Conservation (phyloP, 148 eudicot species). For the Rheum nobile region DNA sequence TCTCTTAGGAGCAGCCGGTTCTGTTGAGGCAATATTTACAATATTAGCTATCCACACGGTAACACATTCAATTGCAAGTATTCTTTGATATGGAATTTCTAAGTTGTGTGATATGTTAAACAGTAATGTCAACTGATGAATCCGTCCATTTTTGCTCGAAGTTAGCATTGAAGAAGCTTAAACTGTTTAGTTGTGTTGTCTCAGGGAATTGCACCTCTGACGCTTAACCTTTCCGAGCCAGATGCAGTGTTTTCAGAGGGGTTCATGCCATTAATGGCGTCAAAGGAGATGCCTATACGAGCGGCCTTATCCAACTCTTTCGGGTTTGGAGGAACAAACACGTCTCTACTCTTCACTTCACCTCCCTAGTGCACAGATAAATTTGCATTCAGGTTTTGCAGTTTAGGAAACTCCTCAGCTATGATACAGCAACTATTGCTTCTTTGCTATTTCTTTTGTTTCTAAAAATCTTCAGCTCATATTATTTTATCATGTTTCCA, state of each 20-base stretch:
- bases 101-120: not conserved
- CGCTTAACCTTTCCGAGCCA: conserved; percentile 65
- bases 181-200: not conserved
- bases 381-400: not conserved
- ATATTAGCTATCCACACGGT: conserved; percentile 71
- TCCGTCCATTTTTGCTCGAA: not conserved
- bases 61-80: conserved; percentile 11
- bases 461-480: too few relatives aligned
- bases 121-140: not conserved
- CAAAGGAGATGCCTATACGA: conserved; percentile 43
- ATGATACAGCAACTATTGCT: not conserved
- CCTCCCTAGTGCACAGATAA: conserved; percentile 12
- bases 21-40: conserved; percentile 85
- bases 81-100: not conserved
- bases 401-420: not conserved
- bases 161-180: not conserved
- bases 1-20: conserved; percentile 98
- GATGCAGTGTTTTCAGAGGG: conserved; percentile 49
- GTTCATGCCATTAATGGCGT: conserved; percentile 64
- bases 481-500: too few relatives aligned
- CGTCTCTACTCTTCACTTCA: conserved; percentile 54
- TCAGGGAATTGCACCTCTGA: conserved; percentile 80
- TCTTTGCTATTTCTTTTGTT: too few relatives aligned
- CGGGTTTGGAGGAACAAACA: conserved; percentile 94
- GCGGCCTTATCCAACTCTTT: conserved; percentile 89